phyloP scores from a whole-genome alignment of 306 rosid genomes.

The Alnus rubra region DNA sequence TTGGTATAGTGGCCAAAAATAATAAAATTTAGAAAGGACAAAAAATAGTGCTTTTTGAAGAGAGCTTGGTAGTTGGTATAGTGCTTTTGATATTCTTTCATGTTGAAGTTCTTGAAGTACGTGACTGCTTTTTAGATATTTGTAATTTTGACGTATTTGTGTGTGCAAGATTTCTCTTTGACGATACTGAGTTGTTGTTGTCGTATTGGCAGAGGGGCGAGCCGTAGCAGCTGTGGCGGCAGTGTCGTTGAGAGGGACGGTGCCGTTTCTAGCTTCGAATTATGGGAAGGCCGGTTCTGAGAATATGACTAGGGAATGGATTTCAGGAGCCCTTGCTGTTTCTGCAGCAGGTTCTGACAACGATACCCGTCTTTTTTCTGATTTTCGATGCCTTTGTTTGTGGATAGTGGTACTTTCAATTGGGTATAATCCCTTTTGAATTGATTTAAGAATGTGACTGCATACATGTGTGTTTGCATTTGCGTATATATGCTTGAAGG shows the following conservation, averaged over 20 bases:
- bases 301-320: conserved; percentile 56
- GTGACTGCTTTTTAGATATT: background rate
- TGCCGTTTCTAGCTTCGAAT: conserved; percentile 45
- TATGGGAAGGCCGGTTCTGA: conserved; percentile 48
- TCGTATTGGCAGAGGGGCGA: conserved; percentile 59
- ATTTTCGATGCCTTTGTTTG: background rate
- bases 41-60: too few relatives aligned
- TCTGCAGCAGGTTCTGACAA: conserved; percentile 70
- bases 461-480: background rate
- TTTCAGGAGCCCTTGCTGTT: conserved; percentile 72
- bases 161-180: conserved; percentile 7
- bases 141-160: background rate
- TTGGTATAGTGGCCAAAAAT: too few relatives aligned
- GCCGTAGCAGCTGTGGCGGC: conserved; percentile 67
- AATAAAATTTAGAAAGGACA: too few relatives aligned
- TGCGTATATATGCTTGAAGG: background rate
- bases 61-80: too few relatives aligned
- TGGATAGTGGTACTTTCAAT: background rate
- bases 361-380: background rate
- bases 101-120: background rate
- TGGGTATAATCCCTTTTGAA: background rate
- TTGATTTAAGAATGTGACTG: background rate
- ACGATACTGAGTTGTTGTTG: background rate
- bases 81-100: too few relatives aligned
- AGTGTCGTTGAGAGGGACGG: conserved; percentile 45